Conservation (phyloP, 2,329 filamentous ascomycete genomes). For the Epichloe aotearoae region DNA sequence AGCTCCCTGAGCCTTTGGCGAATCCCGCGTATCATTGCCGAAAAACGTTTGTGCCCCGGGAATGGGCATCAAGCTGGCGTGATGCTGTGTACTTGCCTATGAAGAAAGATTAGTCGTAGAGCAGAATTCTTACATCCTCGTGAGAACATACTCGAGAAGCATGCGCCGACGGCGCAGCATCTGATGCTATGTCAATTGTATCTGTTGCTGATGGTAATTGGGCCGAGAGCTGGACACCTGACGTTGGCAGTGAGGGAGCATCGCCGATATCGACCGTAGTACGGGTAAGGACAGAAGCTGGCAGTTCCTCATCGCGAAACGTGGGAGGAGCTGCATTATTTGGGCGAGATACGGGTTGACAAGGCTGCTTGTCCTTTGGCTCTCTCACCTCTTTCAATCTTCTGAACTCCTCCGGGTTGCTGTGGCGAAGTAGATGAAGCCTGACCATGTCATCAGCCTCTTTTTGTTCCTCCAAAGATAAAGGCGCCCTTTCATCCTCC, state of each 20-base stretch:
- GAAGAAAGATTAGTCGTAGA: neutral
- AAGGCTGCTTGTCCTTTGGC: neutral
- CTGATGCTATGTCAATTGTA: neutral
- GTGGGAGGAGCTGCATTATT: neutral
- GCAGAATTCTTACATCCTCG: neutral
- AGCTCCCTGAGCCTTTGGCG: neutral
- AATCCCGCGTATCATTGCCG: slow-evolving; percentile 8
- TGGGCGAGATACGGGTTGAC: neutral
- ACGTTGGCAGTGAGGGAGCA: neutral
- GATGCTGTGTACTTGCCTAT: slow-evolving; percentile 1
- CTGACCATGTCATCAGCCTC: slow-evolving; percentile 34
- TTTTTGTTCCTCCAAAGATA: slow-evolving; percentile 47
- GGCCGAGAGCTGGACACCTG: neutral
- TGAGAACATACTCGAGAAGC: neutral
- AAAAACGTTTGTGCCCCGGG: slow-evolving; percentile 25
- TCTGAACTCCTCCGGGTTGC: slow-evolving; percentile 20
- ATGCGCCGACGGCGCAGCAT: neutral
- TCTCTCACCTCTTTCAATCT: slow-evolving; percentile 11
- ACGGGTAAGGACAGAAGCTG: neutral
- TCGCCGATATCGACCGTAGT: slow-evolving; percentile 1
- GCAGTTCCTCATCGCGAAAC: neutral
- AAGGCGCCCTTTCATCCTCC: slow-evolving; percentile 42
- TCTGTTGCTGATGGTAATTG: neutral
- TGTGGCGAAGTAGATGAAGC: slow-evolving; percentile 19
- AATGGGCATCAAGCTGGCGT: slow-evolving; percentile 18